phyloP scores from a whole-genome alignment of 2,329 filamentous ascomycete species.

The Phyllachora maydis region DNA sequence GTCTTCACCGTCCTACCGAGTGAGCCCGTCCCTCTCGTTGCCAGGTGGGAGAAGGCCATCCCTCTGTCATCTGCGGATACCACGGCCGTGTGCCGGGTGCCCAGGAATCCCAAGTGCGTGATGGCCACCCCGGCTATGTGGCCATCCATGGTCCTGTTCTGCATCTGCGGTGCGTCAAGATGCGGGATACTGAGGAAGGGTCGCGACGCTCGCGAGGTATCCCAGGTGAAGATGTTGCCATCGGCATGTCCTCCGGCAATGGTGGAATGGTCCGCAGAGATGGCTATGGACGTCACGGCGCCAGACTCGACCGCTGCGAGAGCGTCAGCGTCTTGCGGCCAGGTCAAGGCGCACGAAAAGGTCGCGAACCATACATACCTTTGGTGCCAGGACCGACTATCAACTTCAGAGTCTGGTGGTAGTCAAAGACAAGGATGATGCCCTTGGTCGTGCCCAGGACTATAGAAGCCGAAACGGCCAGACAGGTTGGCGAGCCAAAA shows the following conservation, averaged over 20 bases:
- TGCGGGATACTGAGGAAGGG: constrained; percentile 80
- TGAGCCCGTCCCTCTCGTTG: constrained; percentile 73
- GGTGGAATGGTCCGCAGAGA: constrained; percentile 86
- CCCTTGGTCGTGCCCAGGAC: constrained; percentile 87
- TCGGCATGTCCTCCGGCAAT: constrained; percentile 77
- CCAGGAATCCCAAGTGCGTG: constrained; percentile 84
- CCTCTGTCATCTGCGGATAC: constrained; percentile 88
- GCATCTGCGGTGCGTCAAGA: constrained; percentile 41
- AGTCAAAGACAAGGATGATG: constrained; percentile 89
- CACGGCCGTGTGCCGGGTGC: constrained; percentile 79
- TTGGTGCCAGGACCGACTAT: constrained; percentile 90
- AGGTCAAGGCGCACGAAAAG: too few species aligned
- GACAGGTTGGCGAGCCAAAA: constrained; percentile 79
- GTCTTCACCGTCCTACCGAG: constrained; percentile 76
- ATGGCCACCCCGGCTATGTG: constrained; percentile 62
- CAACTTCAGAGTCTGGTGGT: constrained; percentile 82
- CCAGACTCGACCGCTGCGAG: constrained; percentile 68
- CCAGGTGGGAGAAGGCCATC: constrained; percentile 96
- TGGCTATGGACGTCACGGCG: constrained; percentile 64
- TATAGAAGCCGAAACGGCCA: constrained; percentile 73
- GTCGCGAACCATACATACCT: too few species aligned
- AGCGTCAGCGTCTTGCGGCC: constrained; percentile 10
- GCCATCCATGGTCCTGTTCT: constrained; percentile 54
- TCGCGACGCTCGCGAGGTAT: constrained; percentile 58
- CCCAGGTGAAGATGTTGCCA: constrained; percentile 94